Evolutionary conservation across 306 rosid genomes (phyloP).

Genomic region (Psophocarpus tetragonolobus): DNA sequence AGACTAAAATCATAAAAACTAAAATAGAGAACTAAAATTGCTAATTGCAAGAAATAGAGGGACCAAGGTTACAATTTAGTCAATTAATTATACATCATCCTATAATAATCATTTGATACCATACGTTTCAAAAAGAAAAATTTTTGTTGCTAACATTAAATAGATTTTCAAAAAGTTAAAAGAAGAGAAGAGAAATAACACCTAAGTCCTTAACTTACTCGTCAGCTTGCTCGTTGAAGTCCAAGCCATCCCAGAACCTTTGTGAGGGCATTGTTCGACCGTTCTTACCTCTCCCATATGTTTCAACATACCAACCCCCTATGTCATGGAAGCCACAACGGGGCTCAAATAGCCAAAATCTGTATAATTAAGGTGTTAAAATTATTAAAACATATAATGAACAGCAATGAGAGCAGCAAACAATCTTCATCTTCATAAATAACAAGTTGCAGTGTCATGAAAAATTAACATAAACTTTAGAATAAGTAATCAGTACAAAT

Average conservation of each 20-base stretch:
- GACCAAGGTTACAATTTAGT: no score
- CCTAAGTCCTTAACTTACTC: constrained; percentile 46
- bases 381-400: constrained; percentile 19
- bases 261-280: constrained; percentile 73
- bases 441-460: background rate
- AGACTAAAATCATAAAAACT: no score
- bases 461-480: background rate
- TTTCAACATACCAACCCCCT: constrained; percentile 97
- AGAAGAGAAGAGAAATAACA: constrained; percentile 19
- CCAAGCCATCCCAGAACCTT: constrained; percentile 83
- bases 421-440: constrained; percentile 21
- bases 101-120: background rate
- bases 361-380: constrained; percentile 43
- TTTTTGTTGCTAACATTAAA: background rate
- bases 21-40: no score
- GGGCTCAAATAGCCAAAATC: constrained; percentile 99
- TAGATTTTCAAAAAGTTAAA: background rate
- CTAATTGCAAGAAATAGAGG: no score
- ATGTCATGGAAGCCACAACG: constrained; percentile 92
- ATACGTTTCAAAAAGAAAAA: constrained; percentile 16
- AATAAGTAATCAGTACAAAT: background rate
- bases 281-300: constrained; percentile 80
- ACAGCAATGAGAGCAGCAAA: background rate
- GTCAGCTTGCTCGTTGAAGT: constrained; percentile 52
- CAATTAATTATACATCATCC: background rate